phyloP scores from a whole-genome alignment of 2,329 filamentous ascomycete species.

The Aspergillus viridinutans region DNA sequence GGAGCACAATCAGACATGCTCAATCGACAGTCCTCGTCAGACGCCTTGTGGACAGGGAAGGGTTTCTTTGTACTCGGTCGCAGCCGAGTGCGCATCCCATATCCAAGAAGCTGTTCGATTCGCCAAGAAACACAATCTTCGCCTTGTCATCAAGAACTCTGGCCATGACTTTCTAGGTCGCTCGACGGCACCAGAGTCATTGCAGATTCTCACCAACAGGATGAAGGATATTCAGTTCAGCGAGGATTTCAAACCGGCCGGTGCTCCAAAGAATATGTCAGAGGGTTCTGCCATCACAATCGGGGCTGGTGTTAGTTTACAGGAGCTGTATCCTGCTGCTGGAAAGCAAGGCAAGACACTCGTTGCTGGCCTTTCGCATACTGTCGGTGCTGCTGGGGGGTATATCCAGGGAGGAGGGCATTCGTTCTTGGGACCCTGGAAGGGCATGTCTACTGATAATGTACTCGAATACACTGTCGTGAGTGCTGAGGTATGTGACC shows the following conservation, averaged over 20 bases:
- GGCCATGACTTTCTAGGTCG: constrained; percentile 21
- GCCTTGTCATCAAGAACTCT: constrained; percentile 32
- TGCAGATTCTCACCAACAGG: constrained; percentile 22
- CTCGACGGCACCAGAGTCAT: constrained; percentile 30
- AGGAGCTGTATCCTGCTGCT: constrained; percentile 4
- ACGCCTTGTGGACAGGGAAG: constrained; percentile 32
- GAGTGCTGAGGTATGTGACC: constrained; percentile 31
- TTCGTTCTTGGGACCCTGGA: constrained; percentile 43
- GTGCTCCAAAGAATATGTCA: background rate
- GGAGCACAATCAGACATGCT: constrained; percentile 33
- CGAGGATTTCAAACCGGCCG: constrained; percentile 4
- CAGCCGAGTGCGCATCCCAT: constrained; percentile 27
- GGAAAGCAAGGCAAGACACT: background rate
- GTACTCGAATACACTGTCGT: constrained; percentile 48
- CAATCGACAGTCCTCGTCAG: constrained; percentile 24
- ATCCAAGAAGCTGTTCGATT: constrained; percentile 39
- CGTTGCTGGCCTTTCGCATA: constrained; percentile 9
- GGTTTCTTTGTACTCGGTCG: constrained; percentile 35
- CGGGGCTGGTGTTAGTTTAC: constrained; percentile 7
- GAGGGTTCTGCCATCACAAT: background rate
- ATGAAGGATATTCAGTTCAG: constrained; percentile 8
- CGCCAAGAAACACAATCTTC: constrained; percentile 21
- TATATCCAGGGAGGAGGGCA: constrained; percentile 42
- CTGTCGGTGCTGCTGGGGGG: constrained; percentile 27
- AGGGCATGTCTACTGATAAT: constrained; percentile 51